phyloP scores from a whole-genome alignment of 2,329 filamentous ascomycete genomes.

The Seiridium unicorne region DNA sequence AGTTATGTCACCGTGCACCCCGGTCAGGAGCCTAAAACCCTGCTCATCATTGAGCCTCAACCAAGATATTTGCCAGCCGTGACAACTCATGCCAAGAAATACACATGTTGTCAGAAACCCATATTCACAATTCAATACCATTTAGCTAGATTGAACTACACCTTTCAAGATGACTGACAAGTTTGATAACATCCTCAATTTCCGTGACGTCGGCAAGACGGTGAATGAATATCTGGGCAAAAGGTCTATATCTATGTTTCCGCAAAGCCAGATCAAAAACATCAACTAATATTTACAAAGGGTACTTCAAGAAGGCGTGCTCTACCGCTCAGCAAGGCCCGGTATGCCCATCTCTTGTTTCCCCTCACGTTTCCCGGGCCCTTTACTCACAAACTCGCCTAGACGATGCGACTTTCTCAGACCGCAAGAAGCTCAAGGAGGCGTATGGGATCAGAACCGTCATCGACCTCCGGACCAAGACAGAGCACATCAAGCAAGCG shows the following conservation, averaged over 20 bases:
- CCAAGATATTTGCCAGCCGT: no score
- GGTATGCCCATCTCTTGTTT: constrained; percentile 30
- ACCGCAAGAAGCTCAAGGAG: constrained; percentile 58
- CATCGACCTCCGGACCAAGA: constrained; percentile 78
- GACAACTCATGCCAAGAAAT: no score
- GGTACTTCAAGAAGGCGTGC: constrained; percentile 56
- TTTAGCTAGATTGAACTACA: background rate
- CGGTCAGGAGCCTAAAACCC: no score
- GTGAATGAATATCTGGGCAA: constrained; percentile 59
- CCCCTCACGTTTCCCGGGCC: background rate
- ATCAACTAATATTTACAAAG: constrained; percentile 13
- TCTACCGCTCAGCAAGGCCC: constrained; percentile 68
- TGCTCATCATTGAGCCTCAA: no score
- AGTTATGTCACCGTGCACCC: no score
- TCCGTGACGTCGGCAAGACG: constrained; percentile 71
- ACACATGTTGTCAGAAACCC: background rate
- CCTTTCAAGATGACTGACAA: constrained; percentile 18
- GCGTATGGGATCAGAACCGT: constrained; percentile 68
- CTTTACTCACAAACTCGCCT: constrained; percentile 1
- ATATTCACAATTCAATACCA: background rate
- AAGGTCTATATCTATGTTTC: constrained; percentile 40
- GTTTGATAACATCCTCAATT: constrained; percentile 67
- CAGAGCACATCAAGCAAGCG: constrained; percentile 69
- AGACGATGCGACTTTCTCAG: constrained; percentile 70
- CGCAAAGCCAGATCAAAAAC: background rate